Percentiles rank a stretch among this genome's conserved stretches.
Evolutionary conservation across 164 flowering plant genomes (phyloP).

Genomic region (Buxus sempervirens): DNA sequence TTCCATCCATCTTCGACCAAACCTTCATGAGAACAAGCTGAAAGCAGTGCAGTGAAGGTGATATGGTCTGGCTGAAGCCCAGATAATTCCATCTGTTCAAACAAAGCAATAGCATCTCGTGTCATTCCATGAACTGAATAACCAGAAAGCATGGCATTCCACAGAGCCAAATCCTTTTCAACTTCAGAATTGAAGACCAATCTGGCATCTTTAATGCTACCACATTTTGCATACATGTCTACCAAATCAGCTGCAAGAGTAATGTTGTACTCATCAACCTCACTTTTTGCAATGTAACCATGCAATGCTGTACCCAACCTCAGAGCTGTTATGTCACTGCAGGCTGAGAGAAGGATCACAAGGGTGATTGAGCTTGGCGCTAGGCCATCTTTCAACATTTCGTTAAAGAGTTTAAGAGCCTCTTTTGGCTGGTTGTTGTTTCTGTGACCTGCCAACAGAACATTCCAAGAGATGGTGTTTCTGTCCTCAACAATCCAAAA

Average conservation of each 20-base stretch:
- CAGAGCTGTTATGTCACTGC: constrained; percentile 27
- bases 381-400: constrained; percentile 34
- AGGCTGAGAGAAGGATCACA: constrained; percentile 39
- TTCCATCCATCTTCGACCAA: constrained; percentile 38
- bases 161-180: constrained; percentile 29
- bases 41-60: constrained; percentile 31
- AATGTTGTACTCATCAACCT: constrained; percentile 12
- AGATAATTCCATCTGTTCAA: constrained; percentile 23
- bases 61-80: constrained; percentile 29
- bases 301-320: constrained; percentile 36
- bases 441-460: constrained; percentile 35
- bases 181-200: constrained; percentile 24
- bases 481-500: constrained; percentile 31
- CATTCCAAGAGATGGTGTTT: constrained; percentile 43
- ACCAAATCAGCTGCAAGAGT: constrained; percentile 35
- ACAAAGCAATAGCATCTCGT: constrained; percentile 29
- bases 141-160: constrained; percentile 38
- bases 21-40: constrained; percentile 33
- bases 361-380: constrained; percentile 34
- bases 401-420: constrained; percentile 22
- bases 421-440: constrained; percentile 28
- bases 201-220: constrained; percentile 35
- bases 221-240: constrained; percentile 86
- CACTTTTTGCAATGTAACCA: constrained; percentile 28
- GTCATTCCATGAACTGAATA: constrained; percentile 32